Evolutionary conservation across 2,329 filamentous ascomycete genomes (phyloP), one percentile per base, ranked within the genome.

Genomic region (Fusarium stilboides): DNA sequence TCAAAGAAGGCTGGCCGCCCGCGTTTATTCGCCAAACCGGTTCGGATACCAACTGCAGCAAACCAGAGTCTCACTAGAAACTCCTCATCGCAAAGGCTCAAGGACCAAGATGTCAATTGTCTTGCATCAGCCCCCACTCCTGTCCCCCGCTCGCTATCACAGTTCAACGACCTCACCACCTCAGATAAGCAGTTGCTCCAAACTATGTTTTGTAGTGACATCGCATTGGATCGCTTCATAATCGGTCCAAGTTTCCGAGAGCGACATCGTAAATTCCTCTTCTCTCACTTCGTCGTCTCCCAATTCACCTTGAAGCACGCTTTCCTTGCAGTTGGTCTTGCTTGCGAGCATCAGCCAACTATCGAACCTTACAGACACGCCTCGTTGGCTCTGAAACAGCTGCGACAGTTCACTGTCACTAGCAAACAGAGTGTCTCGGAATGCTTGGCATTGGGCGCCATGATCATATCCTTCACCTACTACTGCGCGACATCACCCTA

Each of bases 211-310:
- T 54, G 68, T 26, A 33, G 44, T 4, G 57, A 69, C 26, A 56
- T 65, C 4, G 49, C 62, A 3, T n/a, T 72, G 36, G 57, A 74
- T 39, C 40, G 54, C 14, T 70, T 74, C 45, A 45, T 74, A 0
- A 31, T 74, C 2, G 71, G 73, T 3, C 68, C 72, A 5, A 74
- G 65, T 47, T 75, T 75, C 53, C 54, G 53, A 47, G 57, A 66
- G 6, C 42, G 17, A 5, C 69, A 74, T 28, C 69, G 67, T 2
- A 39, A 59, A 3, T 54, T 46, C 24, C 54, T 75, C 20, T 36
- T 71, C 17, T 57, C 53, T 8, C 66, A 71, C 24, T 56, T 74
- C 12, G 12, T 58, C 3, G 17, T 51, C 6, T 69, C 65, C 1
- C 44, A 40, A 15, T 22, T 47, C 12, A 62, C 34, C 6, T 37